These are phyloP conservation scores for Seminavis robusta DNA, from an alignment of 108 stramenopile species.

Conservation along the genomic window DNA sequence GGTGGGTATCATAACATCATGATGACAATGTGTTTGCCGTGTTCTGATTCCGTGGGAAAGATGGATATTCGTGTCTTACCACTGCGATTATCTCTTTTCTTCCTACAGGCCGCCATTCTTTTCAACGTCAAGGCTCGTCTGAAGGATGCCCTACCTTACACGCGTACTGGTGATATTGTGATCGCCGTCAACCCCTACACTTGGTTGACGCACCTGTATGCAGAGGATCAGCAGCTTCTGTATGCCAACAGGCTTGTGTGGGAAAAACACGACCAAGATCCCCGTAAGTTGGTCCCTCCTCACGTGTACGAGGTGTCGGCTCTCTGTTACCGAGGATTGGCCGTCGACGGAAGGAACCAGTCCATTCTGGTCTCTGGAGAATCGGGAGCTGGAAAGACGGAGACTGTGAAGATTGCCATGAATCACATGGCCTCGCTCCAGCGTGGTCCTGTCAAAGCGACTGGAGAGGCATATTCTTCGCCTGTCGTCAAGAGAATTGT, in stretches of 20 bases:
- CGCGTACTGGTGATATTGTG: constrained; percentile 90
- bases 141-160: constrained; percentile 73
- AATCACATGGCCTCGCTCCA: constrained; percentile 79
- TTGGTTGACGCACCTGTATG: constrained; percentile 78
- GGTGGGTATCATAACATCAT: constrained; percentile 15
- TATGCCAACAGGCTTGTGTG: constrained; percentile 78
- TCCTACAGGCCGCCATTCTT: constrained; percentile 78
- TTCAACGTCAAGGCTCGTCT: constrained; percentile 87
- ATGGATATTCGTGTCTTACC: no score
- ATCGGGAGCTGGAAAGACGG: constrained; percentile 93
- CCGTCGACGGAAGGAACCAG: constrained; percentile 60
- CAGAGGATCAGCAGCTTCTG: constrained; percentile 35
- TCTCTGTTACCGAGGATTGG: constrained; percentile 71
- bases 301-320: constrained; percentile 86
- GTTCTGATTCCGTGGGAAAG: no score
- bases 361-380: constrained; percentile 88
- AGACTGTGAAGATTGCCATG: constrained; percentile 92
- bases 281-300: constrained; percentile 55
- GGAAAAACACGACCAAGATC: constrained; percentile 42
- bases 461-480: no score
- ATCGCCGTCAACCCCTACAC: constrained; percentile 70
- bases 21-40: not conserved
- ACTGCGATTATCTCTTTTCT: not conserved
- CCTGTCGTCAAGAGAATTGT: constrained; percentile 77
- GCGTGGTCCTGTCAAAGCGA: constrained; percentile 22